A percentile compares a stretch with the other conserved stretches of the same genome.
Evolutionary conservation across 177 flowering plant genomes (phyloP).

Genomic region (Telopea speciosissima): DNA sequence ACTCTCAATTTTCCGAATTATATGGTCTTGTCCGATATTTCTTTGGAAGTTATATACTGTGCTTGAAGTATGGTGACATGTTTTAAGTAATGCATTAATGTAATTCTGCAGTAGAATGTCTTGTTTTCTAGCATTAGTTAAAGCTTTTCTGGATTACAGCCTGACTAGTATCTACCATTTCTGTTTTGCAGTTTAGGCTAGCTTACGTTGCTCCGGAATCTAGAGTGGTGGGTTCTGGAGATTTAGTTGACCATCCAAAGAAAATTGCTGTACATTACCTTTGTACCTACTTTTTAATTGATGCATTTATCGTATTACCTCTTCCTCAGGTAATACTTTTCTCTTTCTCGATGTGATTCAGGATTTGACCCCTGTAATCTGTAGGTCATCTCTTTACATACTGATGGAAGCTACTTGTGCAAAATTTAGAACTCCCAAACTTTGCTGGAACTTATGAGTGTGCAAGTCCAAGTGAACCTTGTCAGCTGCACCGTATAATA

Average conservation of each 20-base stretch:
- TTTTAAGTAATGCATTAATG: not conserved
- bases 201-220: conserved; percentile 92
- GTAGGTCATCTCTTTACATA: too few species aligned
- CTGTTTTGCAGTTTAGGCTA: conserved; percentile 64
- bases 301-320: conserved; percentile 65
- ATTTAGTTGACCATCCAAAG: conserved; percentile 77
- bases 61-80: too few species aligned
- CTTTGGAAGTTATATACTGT: too few species aligned
- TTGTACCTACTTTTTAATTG: conserved; percentile 46
- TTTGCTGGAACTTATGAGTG: too few species aligned
- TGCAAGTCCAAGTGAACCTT: too few species aligned
- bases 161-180: not conserved
- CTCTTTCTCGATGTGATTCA: conserved; percentile 7
- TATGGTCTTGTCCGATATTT: too few species aligned
- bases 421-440: too few species aligned
- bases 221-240: conserved; percentile 84
- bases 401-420: too few species aligned
- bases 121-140: not conserved
- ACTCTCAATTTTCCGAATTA: too few species aligned
- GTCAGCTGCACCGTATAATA: too few species aligned
- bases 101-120: not conserved
- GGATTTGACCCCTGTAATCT: too few species aligned
- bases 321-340: conserved; percentile 67
- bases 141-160: not conserved
- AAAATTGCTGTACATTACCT: conserved; percentile 68